phyloP scores from a whole-genome alignment of 2,329 filamentous ascomycete genomes.

The Cephalotrichum gorgonifer region DNA sequence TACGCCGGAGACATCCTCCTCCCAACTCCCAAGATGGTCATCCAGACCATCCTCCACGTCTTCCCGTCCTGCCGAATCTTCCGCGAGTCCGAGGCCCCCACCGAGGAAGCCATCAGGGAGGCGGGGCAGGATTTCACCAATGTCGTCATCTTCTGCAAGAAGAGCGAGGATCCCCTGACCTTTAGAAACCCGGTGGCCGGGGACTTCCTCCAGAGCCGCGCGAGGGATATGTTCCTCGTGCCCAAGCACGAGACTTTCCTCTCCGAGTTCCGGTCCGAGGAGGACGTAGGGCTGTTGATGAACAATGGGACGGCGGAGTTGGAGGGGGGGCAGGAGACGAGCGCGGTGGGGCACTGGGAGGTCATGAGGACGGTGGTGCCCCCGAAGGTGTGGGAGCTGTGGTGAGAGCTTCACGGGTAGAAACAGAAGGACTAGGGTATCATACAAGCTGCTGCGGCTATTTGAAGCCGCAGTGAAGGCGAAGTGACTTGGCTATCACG shows the following conservation, averaged over 20 bases:
- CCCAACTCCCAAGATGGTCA: constrained; percentile 64
- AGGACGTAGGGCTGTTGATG: constrained; percentile 43
- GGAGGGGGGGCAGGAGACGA: constrained; percentile 60
- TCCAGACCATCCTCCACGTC: constrained; percentile 70
- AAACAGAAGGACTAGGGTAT: too few species aligned
- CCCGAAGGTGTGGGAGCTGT: constrained; percentile 71
- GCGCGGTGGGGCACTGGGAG: constrained; percentile 77
- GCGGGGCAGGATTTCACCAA: constrained; percentile 72
- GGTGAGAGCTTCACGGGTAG: constrained; percentile 48
- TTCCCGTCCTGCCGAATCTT: constrained; percentile 90
- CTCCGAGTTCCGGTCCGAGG: constrained; percentile 31
- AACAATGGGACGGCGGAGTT: constrained; percentile 57
- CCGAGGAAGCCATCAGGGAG: constrained; percentile 21
- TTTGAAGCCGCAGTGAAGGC: too few species aligned
- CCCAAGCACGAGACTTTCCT: constrained; percentile 61
- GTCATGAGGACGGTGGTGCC: constrained; percentile 86
- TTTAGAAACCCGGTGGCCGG: constrained; percentile 56
- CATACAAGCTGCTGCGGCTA: too few species aligned
- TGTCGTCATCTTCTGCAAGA: constrained; percentile 90
- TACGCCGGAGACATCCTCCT: constrained; percentile 83
- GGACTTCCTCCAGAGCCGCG: constrained; percentile 65
- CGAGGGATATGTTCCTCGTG: constrained; percentile 58
- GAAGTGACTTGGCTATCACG: too few species aligned
- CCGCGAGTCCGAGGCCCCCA: constrained; percentile 56
- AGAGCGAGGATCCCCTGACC: constrained; percentile 37